Evolutionary conservation across 306 rosid genomes (phyloP).

Genomic region (Fragaria iinumae): DNA sequence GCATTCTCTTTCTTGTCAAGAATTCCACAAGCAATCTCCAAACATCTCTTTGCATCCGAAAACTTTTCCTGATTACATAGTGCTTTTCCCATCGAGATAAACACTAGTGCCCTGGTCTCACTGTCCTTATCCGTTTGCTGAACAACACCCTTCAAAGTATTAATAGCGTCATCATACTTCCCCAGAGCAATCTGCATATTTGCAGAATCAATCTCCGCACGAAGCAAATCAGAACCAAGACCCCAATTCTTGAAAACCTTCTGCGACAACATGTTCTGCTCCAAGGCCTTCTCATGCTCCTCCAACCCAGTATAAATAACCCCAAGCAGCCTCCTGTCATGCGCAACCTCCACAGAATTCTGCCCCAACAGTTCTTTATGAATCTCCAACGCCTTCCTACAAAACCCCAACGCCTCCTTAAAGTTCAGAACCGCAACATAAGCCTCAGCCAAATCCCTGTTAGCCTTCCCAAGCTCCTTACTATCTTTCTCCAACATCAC

Average conservation of each 20-base stretch:
- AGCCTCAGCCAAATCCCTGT: constrained; percentile 79
- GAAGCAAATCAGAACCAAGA: constrained; percentile 66
- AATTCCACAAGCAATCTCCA: constrained; percentile 76
- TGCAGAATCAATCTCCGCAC: constrained; percentile 80
- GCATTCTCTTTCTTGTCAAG: constrained; percentile 65
- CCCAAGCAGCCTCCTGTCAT: constrained; percentile 77
- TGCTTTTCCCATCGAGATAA: constrained; percentile 82
- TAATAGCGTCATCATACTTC: constrained; percentile 73
- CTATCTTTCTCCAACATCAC: constrained; percentile 67
- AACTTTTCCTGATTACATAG: constrained; percentile 70
- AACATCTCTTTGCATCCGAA: constrained; percentile 61
- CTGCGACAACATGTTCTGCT: constrained; percentile 74
- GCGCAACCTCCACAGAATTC: constrained; percentile 84
- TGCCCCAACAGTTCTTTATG: constrained; percentile 60
- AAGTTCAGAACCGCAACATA: constrained; percentile 70
- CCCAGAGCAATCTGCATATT: constrained; percentile 89
- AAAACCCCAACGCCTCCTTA: constrained; percentile 64
- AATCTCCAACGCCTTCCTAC: constrained; percentile 80
- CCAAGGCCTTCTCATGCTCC: constrained; percentile 84
- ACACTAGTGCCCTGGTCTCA: constrained; percentile 75
- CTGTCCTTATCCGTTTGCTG: constrained; percentile 64
- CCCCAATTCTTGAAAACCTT: constrained; percentile 85
- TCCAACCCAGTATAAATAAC: constrained; percentile 79
- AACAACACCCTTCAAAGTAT: constrained; percentile 61
- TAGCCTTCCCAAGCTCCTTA: constrained; percentile 65